Base-by-base conservation (phyloP, 2,329 filamentous ascomycete species). In the Cladophialophora carrionii region DNA sequence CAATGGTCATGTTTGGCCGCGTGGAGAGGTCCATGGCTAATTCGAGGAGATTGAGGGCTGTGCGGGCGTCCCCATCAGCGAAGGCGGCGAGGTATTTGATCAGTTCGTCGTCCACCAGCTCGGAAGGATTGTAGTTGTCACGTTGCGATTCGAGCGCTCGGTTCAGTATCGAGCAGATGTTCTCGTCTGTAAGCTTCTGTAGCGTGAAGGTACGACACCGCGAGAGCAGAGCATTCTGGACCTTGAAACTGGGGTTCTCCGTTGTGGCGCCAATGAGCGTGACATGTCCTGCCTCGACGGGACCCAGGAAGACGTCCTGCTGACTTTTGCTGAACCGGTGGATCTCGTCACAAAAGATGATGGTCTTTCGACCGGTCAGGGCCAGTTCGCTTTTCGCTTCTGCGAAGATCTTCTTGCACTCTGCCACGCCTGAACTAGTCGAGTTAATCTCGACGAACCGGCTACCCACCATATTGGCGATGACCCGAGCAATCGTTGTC, bases 291-390 rank as follows among this genome's bases (percentile, higher is more conserved):
- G 88, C 88, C 78, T 99, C 95, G 24, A 98, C 94, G 0, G 94
- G 94, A 17, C 90, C 91, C 1, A 99, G 82, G 72, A 98, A 98
- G 0, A 97, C 90, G 77, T 98, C 95, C 75, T 99, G 95, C 76
- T 98, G 95, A 0, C 88, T 84, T 78, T 96, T 97, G 71, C 85
- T 90, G 81, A 96, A 96, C 31, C 94, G 82, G 77, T 96, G 92
- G 55, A 97, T 95, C 81, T 98, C 95, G 79, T 99, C 95, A 79
- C 94, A 97, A 76, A 99, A 99, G 69, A 99, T 87, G 69, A 99
- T 96, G 0, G 95, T 98, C 79, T 91, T 94, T 67, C 92, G 85
- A 1, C 94, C 94, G 0, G 92, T 96, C 58, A 98, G 81, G 0
- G 83, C 80, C 54, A 92, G 79, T 75, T 98, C 95, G 73, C 88